phyloP scores from a whole-genome alignment of 106 monocot genomes.

The Dioscorea dumetorum region DNA sequence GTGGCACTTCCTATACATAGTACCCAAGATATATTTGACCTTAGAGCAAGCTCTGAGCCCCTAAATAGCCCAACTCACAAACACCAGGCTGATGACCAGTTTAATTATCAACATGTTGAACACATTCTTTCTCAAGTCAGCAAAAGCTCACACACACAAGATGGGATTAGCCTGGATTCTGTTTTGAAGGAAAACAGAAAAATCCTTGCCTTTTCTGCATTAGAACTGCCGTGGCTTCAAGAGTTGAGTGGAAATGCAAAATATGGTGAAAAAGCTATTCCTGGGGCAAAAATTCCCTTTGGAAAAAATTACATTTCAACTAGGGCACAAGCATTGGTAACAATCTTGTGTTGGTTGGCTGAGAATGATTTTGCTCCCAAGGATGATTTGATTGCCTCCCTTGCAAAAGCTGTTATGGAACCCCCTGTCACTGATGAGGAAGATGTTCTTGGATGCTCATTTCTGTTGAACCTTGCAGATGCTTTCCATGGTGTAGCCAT shows the following conservation, averaged over 20 bases:
- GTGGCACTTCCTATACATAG: conserved; percentile 24
- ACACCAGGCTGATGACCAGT: conserved; percentile 18
- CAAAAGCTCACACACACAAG: conserved; percentile 32
- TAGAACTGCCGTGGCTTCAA: conserved; percentile 80
- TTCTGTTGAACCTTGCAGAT: conserved; percentile 80
- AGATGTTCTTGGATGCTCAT: conserved; percentile 65
- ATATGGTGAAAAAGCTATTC: conserved; percentile 29
- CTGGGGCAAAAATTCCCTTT: conserved; percentile 15
- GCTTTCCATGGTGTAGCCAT: conserved; percentile 61
- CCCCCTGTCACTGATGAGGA: conserved; percentile 51
- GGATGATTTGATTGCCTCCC: conserved; percentile 62
- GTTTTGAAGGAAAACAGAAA: conserved; percentile 57
- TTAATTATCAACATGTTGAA: conserved; percentile 22
- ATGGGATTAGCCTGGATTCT: conserved; percentile 27
- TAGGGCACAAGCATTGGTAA: conserved; percentile 48
- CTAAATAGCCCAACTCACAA: not conserved
- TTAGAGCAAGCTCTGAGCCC: conserved; percentile 10
- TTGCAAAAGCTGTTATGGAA: conserved; percentile 68
- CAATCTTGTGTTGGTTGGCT: conserved; percentile 66
- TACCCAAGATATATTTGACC: conserved; percentile 29
- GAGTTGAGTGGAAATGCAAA: conserved; percentile 52
- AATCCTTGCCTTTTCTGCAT: conserved; percentile 46
- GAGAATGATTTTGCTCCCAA: conserved; percentile 61
- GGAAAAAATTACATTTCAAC: conserved; percentile 32
- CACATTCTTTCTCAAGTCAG: conserved; percentile 40